A percentile compares a stretch with the other conserved stretches of the same genome.
These are phyloP conservation scores for Litchi chinensis DNA, from an alignment of 345 rosid genomes.

Conservation along the genomic window DNA sequence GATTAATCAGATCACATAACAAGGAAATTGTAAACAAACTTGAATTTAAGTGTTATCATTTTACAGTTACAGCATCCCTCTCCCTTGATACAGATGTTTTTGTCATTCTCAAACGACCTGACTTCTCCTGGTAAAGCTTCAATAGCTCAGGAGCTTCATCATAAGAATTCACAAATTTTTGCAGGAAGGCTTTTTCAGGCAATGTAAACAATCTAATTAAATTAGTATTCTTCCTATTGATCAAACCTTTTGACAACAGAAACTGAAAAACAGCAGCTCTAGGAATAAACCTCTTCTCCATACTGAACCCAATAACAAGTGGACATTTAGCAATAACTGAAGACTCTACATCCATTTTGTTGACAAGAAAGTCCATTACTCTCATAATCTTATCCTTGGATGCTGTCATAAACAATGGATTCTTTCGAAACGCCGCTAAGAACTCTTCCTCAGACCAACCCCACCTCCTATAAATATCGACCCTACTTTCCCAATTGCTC, in stretches of 20 bases:
- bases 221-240: neutral
- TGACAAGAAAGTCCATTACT: slow-evolving; percentile 26
- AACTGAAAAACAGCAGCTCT: neutral
- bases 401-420: slow-evolving; percentile 4
- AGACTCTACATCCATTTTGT: slow-evolving; percentile 18
- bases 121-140: slow-evolving; percentile 9
- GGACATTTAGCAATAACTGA: slow-evolving; percentile 5
- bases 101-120: neutral
- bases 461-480: slow-evolving; percentile 27
- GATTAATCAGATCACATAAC: too few species aligned
- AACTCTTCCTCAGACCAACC: slow-evolving; percentile 34
- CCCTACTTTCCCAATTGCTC: slow-evolving; percentile 25
- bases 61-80: neutral
- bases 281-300: slow-evolving; percentile 19
- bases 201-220: neutral
- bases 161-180: neutral
- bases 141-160: slow-evolving; percentile 16
- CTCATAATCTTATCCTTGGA: slow-evolving; percentile 24
- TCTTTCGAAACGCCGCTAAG: slow-evolving; percentile 15
- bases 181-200: neutral
- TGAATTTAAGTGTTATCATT: neutral
- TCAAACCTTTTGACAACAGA: slow-evolving; percentile 11
- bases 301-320: neutral
- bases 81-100: neutral
- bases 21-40: neutral